Evolutionary conservation across 495 filamentous ascomycete species (phyloP), one percentile per base, ranked within the genome.

Genomic region (Penicillium cataractarum): DNA sequence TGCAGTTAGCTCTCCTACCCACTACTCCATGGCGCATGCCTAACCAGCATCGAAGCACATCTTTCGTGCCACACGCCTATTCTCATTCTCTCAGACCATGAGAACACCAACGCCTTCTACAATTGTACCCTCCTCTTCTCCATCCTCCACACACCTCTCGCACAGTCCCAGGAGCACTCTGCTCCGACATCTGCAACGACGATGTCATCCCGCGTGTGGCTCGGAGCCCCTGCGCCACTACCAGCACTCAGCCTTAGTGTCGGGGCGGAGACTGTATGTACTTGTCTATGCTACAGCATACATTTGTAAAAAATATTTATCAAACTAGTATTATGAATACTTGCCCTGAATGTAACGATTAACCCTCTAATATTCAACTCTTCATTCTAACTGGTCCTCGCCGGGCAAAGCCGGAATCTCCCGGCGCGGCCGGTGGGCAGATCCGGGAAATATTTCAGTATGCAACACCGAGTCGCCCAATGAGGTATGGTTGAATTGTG

Each of bases 161-260:
- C 31, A 53, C 49, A 17, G 6, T 12, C 44, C 48, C 44, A 60
- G 67, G 65, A 71, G 68, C 65, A 71, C 54, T 59, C 54, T 71
- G 63, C 68, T 71, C 68, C 68, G 68, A 56, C 29, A 26, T 46
- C 29, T 63, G 64, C 60, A 52, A 19, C 19, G 53, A 64, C 55
- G 57, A 66, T 66, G 69, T 66, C 61, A 66, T 71, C 66, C 61
- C 65, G 64, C 64, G 35, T 61, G 65, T 63, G 62, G 62, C 65
- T 67, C 67, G 53, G 39, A 64, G 52, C 57, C 60, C 65, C 62
- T 67, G 65, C 65, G 68, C 68, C 65, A 68, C 68, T 56, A 37
- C 29, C 29, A 61, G 58, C n/a, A 27, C 44, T 54, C 50, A 55
- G 59, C 58, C 65, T 62, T 62, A 68, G 65, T 46, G 52, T 54